These are phyloP conservation scores for Moesziomyces sp. DNA, from an alignment of 1,284 basidiomycete species.

Conservation along the genomic window DNA sequence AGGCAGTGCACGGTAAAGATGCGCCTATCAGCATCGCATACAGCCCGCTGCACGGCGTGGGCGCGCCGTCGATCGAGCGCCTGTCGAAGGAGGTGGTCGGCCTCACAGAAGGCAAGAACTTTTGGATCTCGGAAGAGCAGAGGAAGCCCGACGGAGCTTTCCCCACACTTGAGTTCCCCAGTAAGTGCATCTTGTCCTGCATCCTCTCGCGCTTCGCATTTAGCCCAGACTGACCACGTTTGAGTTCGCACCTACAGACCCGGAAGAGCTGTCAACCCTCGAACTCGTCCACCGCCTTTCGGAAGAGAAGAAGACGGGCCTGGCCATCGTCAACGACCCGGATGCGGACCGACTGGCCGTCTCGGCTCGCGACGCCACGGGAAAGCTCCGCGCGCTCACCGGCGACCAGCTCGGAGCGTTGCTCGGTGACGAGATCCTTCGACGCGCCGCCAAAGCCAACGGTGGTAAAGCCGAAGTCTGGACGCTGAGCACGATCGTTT, in stretches of 20 bases:
- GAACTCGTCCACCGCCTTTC: slow-evolving; percentile 58
- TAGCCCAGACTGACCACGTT: background rate
- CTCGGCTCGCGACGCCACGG: slow-evolving; percentile 46
- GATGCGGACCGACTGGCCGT: slow-evolving; percentile 59
- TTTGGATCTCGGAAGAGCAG: slow-evolving; percentile 56
- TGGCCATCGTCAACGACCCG: slow-evolving; percentile 61
- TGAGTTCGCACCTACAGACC: slow-evolving; percentile 20
- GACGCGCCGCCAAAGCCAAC: slow-evolving; percentile 31
- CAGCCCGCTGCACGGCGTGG: slow-evolving; percentile 61
- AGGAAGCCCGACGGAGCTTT: slow-evolving; percentile 57
- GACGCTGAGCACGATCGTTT: slow-evolving; percentile 58
- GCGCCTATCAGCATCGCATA: slow-evolving; percentile 50
- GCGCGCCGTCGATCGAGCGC: slow-evolving; percentile 45
- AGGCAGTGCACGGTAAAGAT: slow-evolving; percentile 15
- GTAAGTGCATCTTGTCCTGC: slow-evolving; percentile 13
- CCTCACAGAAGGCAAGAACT: slow-evolving; percentile 34
- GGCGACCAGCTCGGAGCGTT: slow-evolving; percentile 59
- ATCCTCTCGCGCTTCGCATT: background rate
- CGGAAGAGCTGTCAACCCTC: slow-evolving; percentile 58
- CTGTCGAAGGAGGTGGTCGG: slow-evolving; percentile 44
- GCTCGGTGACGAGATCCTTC: slow-evolving; percentile 57
- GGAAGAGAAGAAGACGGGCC: slow-evolving; percentile 43
- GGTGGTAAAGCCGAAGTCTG: slow-evolving; percentile 28
- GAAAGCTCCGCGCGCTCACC: slow-evolving; percentile 51
- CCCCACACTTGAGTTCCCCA: slow-evolving; percentile 60